A percentile compares a stretch with the other conserved stretches of the same genome.
phyloP scores from a whole-genome alignment of 192 early-diverging fungal species.

The Umbelopsis ramanniana region DNA sequence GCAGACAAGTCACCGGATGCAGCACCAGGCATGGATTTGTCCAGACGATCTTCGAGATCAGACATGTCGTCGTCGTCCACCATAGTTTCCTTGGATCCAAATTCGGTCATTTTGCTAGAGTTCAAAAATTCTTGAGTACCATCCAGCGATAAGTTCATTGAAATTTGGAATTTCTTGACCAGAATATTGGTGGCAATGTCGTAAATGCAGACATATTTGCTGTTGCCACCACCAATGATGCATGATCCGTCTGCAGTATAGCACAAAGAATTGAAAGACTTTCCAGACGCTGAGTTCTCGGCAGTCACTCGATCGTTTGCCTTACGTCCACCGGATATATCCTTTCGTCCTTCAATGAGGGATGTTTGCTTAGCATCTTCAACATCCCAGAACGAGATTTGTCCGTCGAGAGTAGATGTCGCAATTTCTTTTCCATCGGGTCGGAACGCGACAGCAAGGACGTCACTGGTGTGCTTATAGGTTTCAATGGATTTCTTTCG shows the following conservation, averaged over 20 bases:
- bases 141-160: conserved; percentile 91
- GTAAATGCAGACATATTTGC: conserved; percentile 96
- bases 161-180: conserved; percentile 90
- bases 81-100: conserved; percentile 83
- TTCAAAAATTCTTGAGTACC: conserved; percentile 91
- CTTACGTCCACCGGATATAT: conserved; percentile 90
- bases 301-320: conserved; percentile 77
- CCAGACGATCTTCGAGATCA: conserved; percentile 84
- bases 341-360: conserved; percentile 90
- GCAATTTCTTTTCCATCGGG: conserved; percentile 92
- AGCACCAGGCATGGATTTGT: conserved; percentile 87
- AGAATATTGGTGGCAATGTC: conserved; percentile 75
- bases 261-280: conserved; percentile 90
- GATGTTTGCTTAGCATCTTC: conserved; percentile 70
- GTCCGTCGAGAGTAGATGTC: conserved; percentile 88
- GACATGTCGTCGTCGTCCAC: conserved; percentile 83
- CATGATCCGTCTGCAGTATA: conserved; percentile 94
- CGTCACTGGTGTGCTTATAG: conserved; percentile 80
- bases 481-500: conserved; percentile 78
- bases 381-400: conserved; percentile 93
- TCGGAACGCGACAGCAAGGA: conserved; percentile 84
- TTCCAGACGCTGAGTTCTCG: conserved; percentile 80
- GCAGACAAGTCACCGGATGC: conserved; percentile 81
- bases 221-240: conserved; percentile 93
- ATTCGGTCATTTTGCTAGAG: conserved; percentile 92